Conservation (phyloP, 1,284 basidiomycete species). For the Kwoniella shivajii region DNA sequence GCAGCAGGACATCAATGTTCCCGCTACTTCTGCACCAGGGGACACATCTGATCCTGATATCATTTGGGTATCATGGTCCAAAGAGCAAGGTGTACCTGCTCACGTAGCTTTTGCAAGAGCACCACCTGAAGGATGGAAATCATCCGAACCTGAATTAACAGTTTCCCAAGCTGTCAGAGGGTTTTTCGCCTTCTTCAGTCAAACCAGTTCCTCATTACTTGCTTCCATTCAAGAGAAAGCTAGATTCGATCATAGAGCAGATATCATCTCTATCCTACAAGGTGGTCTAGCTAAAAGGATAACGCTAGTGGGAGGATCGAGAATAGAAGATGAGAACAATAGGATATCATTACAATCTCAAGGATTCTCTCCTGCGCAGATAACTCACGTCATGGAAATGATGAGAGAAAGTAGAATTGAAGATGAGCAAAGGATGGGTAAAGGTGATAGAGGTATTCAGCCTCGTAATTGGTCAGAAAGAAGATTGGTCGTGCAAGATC, state of each 20-base stretch:
- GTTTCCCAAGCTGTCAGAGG: conserved; percentile 40
- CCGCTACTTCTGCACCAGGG: conserved; percentile 7
- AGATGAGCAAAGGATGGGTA: conserved; percentile 32
- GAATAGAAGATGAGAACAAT: conserved; percentile 8
- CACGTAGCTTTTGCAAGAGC: conserved; percentile 31
- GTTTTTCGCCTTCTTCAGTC: conserved; percentile 43
- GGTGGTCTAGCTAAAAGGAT: conserved; percentile 35
- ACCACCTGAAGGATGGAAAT: conserved; percentile 30
- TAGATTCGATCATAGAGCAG: conserved; percentile 25
- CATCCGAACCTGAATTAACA: conserved; percentile 22
- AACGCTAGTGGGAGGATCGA: conserved; percentile 11
- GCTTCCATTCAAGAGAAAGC: background rate
- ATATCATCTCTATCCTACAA: conserved; percentile 43
- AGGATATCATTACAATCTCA: background rate
- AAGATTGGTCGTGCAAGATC: conserved; percentile 51
- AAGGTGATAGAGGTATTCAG: conserved; percentile 36
- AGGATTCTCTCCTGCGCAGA: conserved; percentile 1
- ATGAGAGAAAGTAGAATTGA: conserved; percentile 12
- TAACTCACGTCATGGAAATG: conserved; percentile 7
- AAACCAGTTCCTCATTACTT: conserved; percentile 1
- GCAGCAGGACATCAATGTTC: conserved; percentile 32
- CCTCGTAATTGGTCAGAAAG: conserved; percentile 42
- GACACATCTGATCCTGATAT: conserved; percentile 24
- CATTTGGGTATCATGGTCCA: conserved; percentile 47
- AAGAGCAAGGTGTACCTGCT: conserved; percentile 38